A percentile compares a stretch with the other conserved stretches of the same genome.
These are phyloP conservation scores for Physcia stellaris DNA, from an alignment of 495 filamentous ascomycete genomes.

Conservation along the genomic window DNA sequence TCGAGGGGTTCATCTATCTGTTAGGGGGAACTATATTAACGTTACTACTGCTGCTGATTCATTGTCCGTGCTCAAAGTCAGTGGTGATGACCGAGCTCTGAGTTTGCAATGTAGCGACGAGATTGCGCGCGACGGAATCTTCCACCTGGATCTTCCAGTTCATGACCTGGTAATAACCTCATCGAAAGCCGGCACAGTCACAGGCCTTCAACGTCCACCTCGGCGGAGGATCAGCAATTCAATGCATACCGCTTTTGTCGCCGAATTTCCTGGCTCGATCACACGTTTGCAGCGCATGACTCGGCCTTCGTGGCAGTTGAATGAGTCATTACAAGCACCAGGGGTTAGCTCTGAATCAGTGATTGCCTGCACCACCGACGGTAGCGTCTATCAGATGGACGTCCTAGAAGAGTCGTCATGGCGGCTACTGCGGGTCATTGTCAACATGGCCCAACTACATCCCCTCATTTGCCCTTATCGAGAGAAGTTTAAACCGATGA, in stretches of 20 bases:
- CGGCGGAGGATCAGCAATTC: constrained; percentile 23
- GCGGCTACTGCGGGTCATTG: constrained; percentile 48
- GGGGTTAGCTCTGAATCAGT: constrained; percentile 24
- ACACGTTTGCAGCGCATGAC: constrained; percentile 30
- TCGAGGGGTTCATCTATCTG: constrained; percentile 28
- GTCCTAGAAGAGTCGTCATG: constrained; percentile 38
- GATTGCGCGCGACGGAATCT: constrained; percentile 24
- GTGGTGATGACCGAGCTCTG: constrained; percentile 20
- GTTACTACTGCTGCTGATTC: constrained; percentile 31
- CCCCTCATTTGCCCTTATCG: constrained; percentile 26
- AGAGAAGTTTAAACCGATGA: constrained; percentile 17
- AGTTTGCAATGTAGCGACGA: constrained; percentile 22
- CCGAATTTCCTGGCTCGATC: constrained; percentile 33
- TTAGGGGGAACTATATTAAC: constrained; percentile 25
- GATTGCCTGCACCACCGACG: constrained; percentile 52
- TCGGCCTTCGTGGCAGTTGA: constrained; percentile 29
- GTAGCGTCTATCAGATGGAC: constrained; percentile 49
- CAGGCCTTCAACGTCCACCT: constrained; percentile 36
- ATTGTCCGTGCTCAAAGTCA: constrained; percentile 24
- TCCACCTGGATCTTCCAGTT: constrained; percentile 23
- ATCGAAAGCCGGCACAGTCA: constrained; percentile 26
- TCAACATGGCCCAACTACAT: constrained; percentile 39
- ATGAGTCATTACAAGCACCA: constrained; percentile 2
- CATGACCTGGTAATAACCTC: constrained; percentile 21
- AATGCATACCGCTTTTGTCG: constrained; percentile 35